Evolutionary conservation across 257 asterid species (phyloP), one percentile per base, ranked within the genome.

Genomic region (Scutellaria galericulata): DNA sequence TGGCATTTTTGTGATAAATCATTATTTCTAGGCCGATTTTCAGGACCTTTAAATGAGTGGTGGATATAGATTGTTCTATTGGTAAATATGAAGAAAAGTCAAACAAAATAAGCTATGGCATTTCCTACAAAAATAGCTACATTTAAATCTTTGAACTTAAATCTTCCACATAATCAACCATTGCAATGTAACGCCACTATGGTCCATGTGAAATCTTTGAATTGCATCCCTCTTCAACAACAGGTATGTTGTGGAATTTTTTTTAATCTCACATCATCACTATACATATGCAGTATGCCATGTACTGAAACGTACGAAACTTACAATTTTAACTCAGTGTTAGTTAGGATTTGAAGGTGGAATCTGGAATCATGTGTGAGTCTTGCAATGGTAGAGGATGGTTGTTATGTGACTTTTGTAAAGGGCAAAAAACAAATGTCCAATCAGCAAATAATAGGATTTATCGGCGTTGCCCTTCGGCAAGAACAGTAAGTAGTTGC

Each of bases 381-480:
- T 74, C 73, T 70, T 90, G 96, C 69, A 70, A 81, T 22, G 98
- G 86, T 20, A 79, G 64, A 70, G 96, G 96, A 41, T 92, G 98
- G 98, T 35, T 90, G 59, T 44, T 82, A 13, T 92, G 96, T 83
- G 96, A 88, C 8, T 86, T 88, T 58, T 92, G 96, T 75, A 75
- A 83, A 80, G 96, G 98, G 74, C 86, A 85, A 74, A 90, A 90
- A 83, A 85, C 84, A 8, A 92, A 92, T 70, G 96, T 92, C 2
- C 87, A 61, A 58, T 73, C 82, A 44, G 91, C 84, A 15, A 90
- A 74, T 72, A 92, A 79, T 45, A 80, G 83, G 67, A 76, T 87
- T 15, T 90, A 82, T 59, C 89, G 96, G 3, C 88, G 96, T 0
- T 92, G 97, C 81, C 97, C 97, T 7, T 66, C 91, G 57, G 97